Evolutionary conservation across 768 basidiomycete genomes (phyloP).

Genomic region (Trametes villosa): DNA sequence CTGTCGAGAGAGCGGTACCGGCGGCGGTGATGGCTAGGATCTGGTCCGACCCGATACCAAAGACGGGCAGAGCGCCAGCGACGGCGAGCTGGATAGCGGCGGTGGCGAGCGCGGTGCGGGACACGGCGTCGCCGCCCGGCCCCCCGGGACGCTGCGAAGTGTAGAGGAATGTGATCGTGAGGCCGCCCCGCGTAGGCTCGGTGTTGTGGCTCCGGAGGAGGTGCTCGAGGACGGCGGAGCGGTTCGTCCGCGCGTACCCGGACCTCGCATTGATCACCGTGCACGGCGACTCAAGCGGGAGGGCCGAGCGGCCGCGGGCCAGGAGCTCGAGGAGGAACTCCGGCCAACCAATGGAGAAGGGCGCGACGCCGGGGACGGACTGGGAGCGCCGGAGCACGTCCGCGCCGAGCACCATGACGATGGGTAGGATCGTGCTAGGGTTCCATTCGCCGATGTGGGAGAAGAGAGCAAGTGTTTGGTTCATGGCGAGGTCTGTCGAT

Average conservation of each 20-base stretch:
- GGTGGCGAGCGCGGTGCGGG: conserved; percentile 24
- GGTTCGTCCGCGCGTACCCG: conserved; percentile 31
- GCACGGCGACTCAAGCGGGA: conserved; percentile 27
- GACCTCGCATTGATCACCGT: conserved; percentile 28
- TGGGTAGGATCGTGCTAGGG: conserved; percentile 25
- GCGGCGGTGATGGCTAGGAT: conserved; percentile 30
- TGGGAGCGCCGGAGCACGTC: conserved; percentile 30
- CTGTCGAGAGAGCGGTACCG: conserved; percentile 31
- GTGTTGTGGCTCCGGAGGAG: conserved; percentile 33
- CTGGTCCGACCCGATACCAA: conserved; percentile 27
- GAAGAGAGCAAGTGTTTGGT: neutral
- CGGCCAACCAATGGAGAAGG: conserved; percentile 39
- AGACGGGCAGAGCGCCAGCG: conserved; percentile 22
- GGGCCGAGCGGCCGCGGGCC: conserved; percentile 26
- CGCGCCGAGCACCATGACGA: conserved; percentile 36
- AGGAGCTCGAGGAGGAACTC: conserved; percentile 33
- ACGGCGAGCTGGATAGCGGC: conserved; percentile 32
- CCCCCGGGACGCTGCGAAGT: conserved; percentile 19
- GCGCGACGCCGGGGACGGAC: conserved; percentile 26
- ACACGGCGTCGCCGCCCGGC: conserved; percentile 31
- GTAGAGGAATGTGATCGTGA: conserved; percentile 27
- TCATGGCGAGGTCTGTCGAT: neutral
- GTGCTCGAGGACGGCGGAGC: conserved; percentile 32
- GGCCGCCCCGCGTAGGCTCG: conserved; percentile 1
- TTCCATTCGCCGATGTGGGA: neutral